Evolutionary conservation across 768 basidiomycete species (phyloP).

Genomic region (Rhizopogon roseolus): DNA sequence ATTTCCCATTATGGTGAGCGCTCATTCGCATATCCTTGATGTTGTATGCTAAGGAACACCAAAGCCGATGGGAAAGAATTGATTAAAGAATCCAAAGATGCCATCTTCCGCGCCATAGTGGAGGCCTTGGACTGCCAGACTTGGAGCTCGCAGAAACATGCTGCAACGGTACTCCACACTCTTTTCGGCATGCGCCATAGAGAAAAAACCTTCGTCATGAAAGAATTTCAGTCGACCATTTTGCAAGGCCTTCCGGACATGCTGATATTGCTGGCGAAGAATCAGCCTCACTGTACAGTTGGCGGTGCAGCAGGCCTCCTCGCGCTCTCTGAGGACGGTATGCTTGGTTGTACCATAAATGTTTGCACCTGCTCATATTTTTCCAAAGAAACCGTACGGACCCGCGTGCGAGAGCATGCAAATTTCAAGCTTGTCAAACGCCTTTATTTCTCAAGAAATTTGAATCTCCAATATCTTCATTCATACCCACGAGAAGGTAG

Average conservation of each 20-base stretch:
- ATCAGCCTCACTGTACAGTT: background rate
- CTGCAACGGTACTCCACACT: background rate
- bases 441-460: background rate
- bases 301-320: background rate
- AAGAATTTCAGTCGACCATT: background rate
- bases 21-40: background rate
- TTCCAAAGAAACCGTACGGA: background rate
- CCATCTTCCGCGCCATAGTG: background rate
- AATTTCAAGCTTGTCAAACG: background rate
- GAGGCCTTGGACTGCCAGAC: background rate
- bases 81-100: background rate
- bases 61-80: background rate
- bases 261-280: background rate
- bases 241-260: background rate
- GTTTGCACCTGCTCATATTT: background rate
- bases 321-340: background rate
- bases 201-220: background rate
- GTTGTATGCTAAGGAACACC: background rate
- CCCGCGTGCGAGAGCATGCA: background rate
- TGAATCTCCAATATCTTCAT: background rate
- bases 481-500: background rate
- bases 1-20: constrained; percentile 1
- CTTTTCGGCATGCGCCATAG: background rate
- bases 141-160: background rate
- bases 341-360: background rate